phyloP scores from a whole-genome alignment of 148 eudicot species.

The Polygonum aviculare region DNA sequence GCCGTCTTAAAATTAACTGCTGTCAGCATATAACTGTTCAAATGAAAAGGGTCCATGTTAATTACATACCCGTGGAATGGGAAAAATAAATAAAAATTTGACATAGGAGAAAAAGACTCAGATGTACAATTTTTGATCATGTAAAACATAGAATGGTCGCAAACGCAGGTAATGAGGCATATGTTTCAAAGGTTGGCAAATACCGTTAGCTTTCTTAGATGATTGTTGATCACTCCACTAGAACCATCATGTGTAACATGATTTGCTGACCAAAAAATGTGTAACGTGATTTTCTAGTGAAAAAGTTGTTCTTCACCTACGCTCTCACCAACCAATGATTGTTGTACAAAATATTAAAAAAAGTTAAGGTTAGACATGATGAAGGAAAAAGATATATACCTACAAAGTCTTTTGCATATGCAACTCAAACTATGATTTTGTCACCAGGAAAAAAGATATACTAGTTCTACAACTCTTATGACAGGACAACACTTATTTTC shows the following conservation, averaged over 20 bases:
- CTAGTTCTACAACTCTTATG: neutral
- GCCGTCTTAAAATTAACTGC: neutral
- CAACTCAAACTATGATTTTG: neutral
- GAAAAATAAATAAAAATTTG: neutral
- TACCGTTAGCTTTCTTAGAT: slow-evolving; percentile 70
- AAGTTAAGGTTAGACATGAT: neutral
- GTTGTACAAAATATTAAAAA: slow-evolving; percentile 31
- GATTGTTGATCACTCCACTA: slow-evolving; percentile 49
- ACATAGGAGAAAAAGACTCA: neutral
- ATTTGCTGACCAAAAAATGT: no score
- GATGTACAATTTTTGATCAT: neutral
- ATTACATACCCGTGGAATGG: neutral
- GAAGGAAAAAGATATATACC: neutral
- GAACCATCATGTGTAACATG: slow-evolving; percentile 31
- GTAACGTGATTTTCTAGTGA: slow-evolving; percentile 44
- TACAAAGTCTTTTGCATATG: neutral
- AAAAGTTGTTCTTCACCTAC: slow-evolving; percentile 86
- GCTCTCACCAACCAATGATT: slow-evolving; percentile 94
- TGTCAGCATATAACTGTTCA: neutral
- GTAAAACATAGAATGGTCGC: neutral
- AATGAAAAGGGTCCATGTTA: neutral
- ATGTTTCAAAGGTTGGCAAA: neutral
- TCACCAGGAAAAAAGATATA: neutral
- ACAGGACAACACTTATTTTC: neutral
- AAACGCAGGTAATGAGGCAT: neutral